Evolutionary conservation across 1,139 yeast genomes (phyloP).

Genomic region (Geotrichum carabidarum): DNA sequence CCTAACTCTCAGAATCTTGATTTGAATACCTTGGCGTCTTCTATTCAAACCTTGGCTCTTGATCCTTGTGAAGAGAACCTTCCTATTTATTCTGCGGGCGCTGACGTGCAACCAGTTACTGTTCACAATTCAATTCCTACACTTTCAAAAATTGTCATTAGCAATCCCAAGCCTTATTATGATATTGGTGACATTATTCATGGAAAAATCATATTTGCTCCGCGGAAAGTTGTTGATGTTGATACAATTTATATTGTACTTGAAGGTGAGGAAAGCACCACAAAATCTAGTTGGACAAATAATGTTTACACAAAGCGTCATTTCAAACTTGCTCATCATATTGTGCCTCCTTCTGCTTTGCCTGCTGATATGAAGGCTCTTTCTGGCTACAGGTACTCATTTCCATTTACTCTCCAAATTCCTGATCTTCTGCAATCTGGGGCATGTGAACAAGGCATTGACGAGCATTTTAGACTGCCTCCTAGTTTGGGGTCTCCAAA

Average conservation of each 20-base stretch:
- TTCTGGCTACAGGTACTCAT: not conserved
- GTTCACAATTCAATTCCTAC: not conserved
- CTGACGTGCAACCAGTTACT: conserved; percentile 1
- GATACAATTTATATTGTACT: not conserved
- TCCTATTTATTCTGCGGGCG: conserved; percentile 4
- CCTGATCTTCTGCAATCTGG: not conserved
- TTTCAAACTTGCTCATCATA: not conserved
- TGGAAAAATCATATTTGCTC: not conserved
- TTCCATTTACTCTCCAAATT: conserved; percentile 5
- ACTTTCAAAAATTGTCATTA: not conserved
- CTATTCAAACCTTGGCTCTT: not conserved
- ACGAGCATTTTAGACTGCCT: conserved; percentile 1
- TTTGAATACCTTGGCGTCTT: not conserved
- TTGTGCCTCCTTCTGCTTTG: not conserved
- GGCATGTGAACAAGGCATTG: not conserved
- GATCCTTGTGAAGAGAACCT: not conserved
- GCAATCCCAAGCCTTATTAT: not conserved
- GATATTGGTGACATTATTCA: conserved; percentile 7
- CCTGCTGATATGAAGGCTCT: not conserved
- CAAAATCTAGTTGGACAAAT: not conserved
- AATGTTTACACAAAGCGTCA: not conserved
- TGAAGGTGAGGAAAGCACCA: conserved; percentile 1
- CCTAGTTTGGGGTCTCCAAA: conserved; percentile 7
- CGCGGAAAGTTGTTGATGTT: not conserved
- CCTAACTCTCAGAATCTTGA: not conserved